Base-by-base conservation (phyloP, 345 rosid genomes). In the Laguncularia racemosa region DNA sequence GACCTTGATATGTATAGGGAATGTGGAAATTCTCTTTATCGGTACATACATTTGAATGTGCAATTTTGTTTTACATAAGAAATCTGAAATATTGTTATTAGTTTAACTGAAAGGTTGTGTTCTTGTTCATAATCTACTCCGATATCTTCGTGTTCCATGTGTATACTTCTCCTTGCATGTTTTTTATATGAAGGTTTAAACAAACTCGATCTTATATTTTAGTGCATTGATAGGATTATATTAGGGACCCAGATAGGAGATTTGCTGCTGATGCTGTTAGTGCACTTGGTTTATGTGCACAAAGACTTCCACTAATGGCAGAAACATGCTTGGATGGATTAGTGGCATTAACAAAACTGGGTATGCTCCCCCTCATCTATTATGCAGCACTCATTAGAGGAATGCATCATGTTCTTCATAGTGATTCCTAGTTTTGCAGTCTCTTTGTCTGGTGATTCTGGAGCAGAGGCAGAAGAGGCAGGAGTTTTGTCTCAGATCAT, bases 251-350 rank as follows among this genome's bases (percentile, higher is more conserved):
- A 61, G 95, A 89, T 78, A 73, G 95, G 80, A 80, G 72, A 71
- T 84, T 93, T 76, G 91, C 99, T 61, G 96, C 95, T 9, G 92
- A 80, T 61, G 71, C 97, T 65, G 76, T 89, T 72, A 82, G 89
- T 70, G 96, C 90, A 13, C 82, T 87, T 67, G 99, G 99, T 74
- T 71, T 82, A 61, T 89, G 96, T 63, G 92, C 88, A 16, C 80
- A 68, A 69, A 66, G 75, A 64, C 81, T 89, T 72, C 89, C 89
- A 46, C 70, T 67, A 72, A 64, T 82, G 82, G 85, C 96, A 50
- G 72, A 69, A 59, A 65, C 76, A 48, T 93, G 86, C 74, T 76
- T 89, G 76, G 89, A 83, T 56, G 88, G 88, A 67, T 77, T 93
- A 59, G 59, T 89, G 61, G 75, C 80, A 48, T 68, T 89, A 60